These are phyloP conservation scores for Malassezia dermatis DNA, from an alignment of 1,284 basidiomycete genomes.

Conservation along the genomic window DNA sequence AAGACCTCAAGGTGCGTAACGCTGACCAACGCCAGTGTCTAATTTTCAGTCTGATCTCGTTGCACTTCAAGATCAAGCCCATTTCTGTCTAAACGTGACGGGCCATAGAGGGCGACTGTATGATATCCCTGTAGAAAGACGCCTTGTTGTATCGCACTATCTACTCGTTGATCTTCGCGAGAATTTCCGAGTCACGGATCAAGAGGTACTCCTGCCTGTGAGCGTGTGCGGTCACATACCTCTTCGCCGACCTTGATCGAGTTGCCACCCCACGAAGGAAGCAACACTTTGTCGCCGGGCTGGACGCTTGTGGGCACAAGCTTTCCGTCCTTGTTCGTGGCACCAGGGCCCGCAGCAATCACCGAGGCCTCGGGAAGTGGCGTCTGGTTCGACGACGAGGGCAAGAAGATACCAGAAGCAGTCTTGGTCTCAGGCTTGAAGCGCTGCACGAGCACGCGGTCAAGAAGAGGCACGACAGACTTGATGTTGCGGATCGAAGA, in stretches of 20 bases:
- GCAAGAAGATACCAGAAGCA: slow-evolving; percentile 73
- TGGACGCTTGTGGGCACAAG: slow-evolving; percentile 69
- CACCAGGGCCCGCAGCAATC: slow-evolving; percentile 87
- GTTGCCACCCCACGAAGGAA: slow-evolving; percentile 92
- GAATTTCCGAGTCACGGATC: slow-evolving; percentile 89
- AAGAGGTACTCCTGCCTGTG: slow-evolving; percentile 72
- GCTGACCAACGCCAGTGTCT: slow-evolving; percentile 60
- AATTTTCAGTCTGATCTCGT: slow-evolving; percentile 89
- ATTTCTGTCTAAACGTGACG: slow-evolving; percentile 50
- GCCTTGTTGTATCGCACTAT: background rate
- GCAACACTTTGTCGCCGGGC: slow-evolving; percentile 79
- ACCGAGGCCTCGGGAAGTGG: slow-evolving; percentile 93
- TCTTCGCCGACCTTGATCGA: slow-evolving; percentile 94
- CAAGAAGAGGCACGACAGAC: slow-evolving; percentile 78
- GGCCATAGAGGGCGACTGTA: background rate
- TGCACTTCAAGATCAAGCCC: slow-evolving; percentile 99
- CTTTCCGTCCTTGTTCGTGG: slow-evolving; percentile 70
- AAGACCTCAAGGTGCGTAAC: slow-evolving; percentile 74
- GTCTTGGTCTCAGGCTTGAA: slow-evolving; percentile 65
- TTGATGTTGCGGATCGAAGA: slow-evolving; percentile 61
- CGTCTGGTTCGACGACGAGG: slow-evolving; percentile 67
- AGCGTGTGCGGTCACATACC: slow-evolving; percentile 53
- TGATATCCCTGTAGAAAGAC: slow-evolving; percentile 1
- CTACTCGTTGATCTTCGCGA: slow-evolving; percentile 92
- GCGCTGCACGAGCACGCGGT: slow-evolving; percentile 92